phyloP scores from a whole-genome alignment of 1,284 basidiomycete genomes.

The Apiotrichum veenhuisii region DNA sequence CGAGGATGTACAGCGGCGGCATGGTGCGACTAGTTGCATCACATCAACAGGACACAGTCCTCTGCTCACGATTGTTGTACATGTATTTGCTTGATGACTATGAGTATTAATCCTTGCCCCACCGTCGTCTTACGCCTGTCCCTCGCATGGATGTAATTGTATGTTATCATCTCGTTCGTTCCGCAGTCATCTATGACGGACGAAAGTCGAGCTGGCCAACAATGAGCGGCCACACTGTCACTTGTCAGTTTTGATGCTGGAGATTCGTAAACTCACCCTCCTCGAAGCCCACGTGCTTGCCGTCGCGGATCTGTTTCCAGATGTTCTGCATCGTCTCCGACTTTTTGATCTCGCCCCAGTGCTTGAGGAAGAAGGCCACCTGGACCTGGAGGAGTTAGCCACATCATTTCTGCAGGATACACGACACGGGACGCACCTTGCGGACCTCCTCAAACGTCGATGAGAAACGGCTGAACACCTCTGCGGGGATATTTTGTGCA shows the following conservation, averaged over 20 bases:
- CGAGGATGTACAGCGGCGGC: too few species aligned
- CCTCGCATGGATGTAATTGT: too few species aligned
- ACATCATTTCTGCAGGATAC: too few species aligned
- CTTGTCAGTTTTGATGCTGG: background rate
- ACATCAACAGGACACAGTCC: too few species aligned
- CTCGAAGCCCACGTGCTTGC: constrained; percentile 72
- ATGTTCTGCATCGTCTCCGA: constrained; percentile 76
- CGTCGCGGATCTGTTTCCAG: constrained; percentile 74
- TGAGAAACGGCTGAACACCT: constrained; percentile 80
- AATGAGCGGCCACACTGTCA: constrained; percentile 36
- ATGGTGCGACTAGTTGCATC: too few species aligned
- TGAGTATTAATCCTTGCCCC: too few species aligned
- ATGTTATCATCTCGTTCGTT: too few species aligned
- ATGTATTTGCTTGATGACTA: too few species aligned
- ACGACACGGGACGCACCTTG: constrained; percentile 54
- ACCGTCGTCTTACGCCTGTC: too few species aligned
- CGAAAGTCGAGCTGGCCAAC: constrained; percentile 30
- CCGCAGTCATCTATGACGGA: constrained; percentile 2
- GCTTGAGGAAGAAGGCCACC: constrained; percentile 69
- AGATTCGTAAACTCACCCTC: constrained; percentile 38
- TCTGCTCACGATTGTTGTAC: too few species aligned
- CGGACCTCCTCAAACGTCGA: constrained; percentile 77
- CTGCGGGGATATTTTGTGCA: constrained; percentile 75
- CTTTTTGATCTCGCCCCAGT: constrained; percentile 75
- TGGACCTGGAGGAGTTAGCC: constrained; percentile 55